A percentile compares a stretch with the other conserved stretches of the same genome.
These are phyloP conservation scores for Phialophora chinensis DNA, from an alignment of 2,329 filamentous ascomycete genomes.

Conservation along the genomic window DNA sequence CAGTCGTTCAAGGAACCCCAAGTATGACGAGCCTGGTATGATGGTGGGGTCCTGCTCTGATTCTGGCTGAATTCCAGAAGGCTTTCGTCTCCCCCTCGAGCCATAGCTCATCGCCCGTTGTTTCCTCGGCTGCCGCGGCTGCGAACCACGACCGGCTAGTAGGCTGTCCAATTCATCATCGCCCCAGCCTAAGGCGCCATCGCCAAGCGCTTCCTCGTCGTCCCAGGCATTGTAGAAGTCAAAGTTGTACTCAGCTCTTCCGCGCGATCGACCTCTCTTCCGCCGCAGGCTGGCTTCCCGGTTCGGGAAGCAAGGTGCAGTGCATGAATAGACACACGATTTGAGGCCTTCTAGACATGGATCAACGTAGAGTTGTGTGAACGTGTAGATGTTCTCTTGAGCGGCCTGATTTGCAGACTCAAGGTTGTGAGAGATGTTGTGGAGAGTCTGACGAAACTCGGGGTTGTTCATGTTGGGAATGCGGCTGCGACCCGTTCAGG, in stretches of 20 bases:
- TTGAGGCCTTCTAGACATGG: constrained; percentile 76
- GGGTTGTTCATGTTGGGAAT: constrained; percentile 39
- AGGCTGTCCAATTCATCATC: constrained; percentile 85
- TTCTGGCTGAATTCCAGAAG: constrained; percentile 60
- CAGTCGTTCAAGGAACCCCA: constrained; percentile 82
- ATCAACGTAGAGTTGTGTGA: constrained; percentile 81
- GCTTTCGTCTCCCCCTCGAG: constrained; percentile 62
- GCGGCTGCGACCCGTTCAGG: constrained; percentile 11
- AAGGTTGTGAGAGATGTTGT: constrained; percentile 87
- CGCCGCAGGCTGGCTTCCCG: constrained; percentile 76
- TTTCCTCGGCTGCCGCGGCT: constrained; percentile 66
- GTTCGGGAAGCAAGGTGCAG: constrained; percentile 70
- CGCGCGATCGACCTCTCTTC: constrained; percentile 65
- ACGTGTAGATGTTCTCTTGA: constrained; percentile 88
- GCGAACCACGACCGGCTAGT: constrained; percentile 65
- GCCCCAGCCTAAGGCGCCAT: constrained; percentile 73
- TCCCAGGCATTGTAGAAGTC: constrained; percentile 99
- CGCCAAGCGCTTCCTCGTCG: constrained; percentile 57
- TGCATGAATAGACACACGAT: constrained; percentile 70
- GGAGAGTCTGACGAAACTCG: constrained; percentile 83
- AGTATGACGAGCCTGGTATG: constrained; percentile 83
- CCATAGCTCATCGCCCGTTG: constrained; percentile 91
- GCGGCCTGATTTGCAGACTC: constrained; percentile 89
- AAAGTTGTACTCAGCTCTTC: constrained; percentile 81
- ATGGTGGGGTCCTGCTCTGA: constrained; percentile 74